Base-by-base conservation (phyloP, 2,329 filamentous ascomycete genomes). In the Sporothrix protearum region DNA sequence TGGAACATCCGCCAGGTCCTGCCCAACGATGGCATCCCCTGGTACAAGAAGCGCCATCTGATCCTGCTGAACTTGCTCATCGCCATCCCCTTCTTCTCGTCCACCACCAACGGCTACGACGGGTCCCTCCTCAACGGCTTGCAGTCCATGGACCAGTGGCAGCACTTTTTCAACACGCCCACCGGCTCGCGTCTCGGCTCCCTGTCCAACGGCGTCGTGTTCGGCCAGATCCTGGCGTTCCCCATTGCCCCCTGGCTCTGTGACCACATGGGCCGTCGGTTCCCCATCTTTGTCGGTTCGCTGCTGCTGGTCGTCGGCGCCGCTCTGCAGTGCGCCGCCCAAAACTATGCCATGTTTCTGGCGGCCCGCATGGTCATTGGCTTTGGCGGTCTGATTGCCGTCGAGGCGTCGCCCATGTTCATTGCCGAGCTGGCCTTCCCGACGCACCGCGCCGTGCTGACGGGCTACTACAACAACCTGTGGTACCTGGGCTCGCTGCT, bases 41-140 rank as follows among this genome's bases (percentile, higher is more conserved):
- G 71, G 71, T 72, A 72, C 68, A 57, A 45, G 42, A 55, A 70
- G 51, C 68, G 68, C 6, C 68, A 72, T 16, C 51, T 72, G 51
- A 0, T 72, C 7, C 1, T 70, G n/a, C 71, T 72, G 53, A 72
- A 72, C 42, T 22, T 70, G 63, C 63, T 67, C 42, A 67, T 67
- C 42, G 36, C 51, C 42, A 51, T 67, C 63, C 63, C 63, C 63
- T 67, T 49, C 63, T 67, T 67, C 42, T 67, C 64, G 47, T 51
- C 64, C 28, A 68, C 64, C 45, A 68, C 71, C 45, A 71, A 71
- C 25, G 73, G 73, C 42, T 75, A 73, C 64, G 72, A 75, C 39
- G 67, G 69, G 22, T 59, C 80, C 0, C 76, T 83, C 70, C 81
- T 81, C 78, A 83, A 83, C 72, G 82, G 80, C 12, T 76, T 83